Evolutionary conservation across 306 rosid species (phyloP), one percentile per base, ranked within the genome.

Genomic region (Alnus glutinosa): DNA sequence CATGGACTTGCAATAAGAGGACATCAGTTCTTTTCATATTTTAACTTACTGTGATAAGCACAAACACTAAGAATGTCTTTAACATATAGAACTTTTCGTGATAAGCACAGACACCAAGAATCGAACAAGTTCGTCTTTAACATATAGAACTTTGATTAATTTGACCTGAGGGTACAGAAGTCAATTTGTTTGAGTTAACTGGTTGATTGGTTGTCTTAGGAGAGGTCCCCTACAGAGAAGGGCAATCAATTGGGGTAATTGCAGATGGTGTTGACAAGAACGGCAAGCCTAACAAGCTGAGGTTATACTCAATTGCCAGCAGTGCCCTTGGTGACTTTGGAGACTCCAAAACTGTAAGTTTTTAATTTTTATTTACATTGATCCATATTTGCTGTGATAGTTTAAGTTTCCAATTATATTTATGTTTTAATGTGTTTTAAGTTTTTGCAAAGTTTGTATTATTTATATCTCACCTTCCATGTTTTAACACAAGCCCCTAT

Each of bases 261-360:
- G 58, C 98, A 4, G 98, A 93, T 74, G 98, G 98, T 39, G 8
- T 86, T 64, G 98, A 93, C 92, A 93, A 91, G 84, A 91, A 93
- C 80, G 98, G 98, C 66, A 93, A 93, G 88, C 98, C 98, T 83
- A 92, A 93, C 89, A 91, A 93, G 83, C 90, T 93, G 57, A 88
- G 98, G 79, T 71, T 93, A 49, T 93, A 93, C 84, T 93, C 98
- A 15, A 93, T 93, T 87, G 98, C 97, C 70, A 91, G 98, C 87
- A 93, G 98, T 81, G 98, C 98, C 74, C 51, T 93, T 77, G 98
- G 98, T 74, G 98, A 93, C 87, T 93, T 93, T 68, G 98, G 98
- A 28, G 98, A 93, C 85, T 91, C 98, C 86, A 93, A 93, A 84
- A 93, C 98, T 59, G 98, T 93, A 85, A 82, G 91, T 72, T 71